phyloP scores from a whole-genome alignment of 495 filamentous ascomycete species.

The Penicillium malachiteum region DNA sequence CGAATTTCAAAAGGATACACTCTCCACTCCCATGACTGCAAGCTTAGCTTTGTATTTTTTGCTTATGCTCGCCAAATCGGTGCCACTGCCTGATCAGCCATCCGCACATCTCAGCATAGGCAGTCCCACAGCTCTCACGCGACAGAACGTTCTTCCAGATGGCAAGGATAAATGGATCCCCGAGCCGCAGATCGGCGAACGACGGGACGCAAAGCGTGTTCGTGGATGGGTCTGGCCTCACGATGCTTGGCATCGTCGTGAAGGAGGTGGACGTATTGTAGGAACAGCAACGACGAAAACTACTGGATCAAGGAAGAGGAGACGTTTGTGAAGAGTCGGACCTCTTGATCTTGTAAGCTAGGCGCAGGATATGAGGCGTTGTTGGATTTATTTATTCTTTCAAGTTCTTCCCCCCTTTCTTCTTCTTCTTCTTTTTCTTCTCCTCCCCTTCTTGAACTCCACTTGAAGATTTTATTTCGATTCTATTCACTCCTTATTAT shows the following conservation, averaged over 20 bases:
- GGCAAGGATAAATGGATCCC: slow-evolving; percentile 84
- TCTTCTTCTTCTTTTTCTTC: slow-evolving; percentile 3
- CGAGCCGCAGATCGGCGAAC: slow-evolving; percentile 76
- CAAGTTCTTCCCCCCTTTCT: not conserved
- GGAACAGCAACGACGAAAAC: slow-evolving; percentile 11
- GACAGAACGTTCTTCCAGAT: slow-evolving; percentile 63
- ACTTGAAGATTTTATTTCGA: too few relatives aligned
- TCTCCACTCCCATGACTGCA: slow-evolving; percentile 62
- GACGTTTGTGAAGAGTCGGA: slow-evolving; percentile 33
- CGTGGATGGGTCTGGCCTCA: slow-evolving; percentile 85
- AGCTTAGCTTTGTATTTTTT: slow-evolving; percentile 70
- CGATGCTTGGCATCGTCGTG: slow-evolving; percentile 61
- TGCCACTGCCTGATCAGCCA: slow-evolving; percentile 62
- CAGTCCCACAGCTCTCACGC: slow-evolving; percentile 71
- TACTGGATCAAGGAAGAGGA: slow-evolving; percentile 31
- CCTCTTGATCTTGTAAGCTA: not conserved
- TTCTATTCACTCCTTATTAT: not conserved
- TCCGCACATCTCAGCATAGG: slow-evolving; percentile 77
- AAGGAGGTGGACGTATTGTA: slow-evolving; percentile 41
- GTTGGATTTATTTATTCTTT: not conserved
- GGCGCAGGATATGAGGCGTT: not conserved
- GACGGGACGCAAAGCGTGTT: slow-evolving; percentile 75
- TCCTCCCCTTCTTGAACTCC: not conserved
- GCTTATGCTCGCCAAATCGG: slow-evolving; percentile 81
- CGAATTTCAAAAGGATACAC: slow-evolving; percentile 17